phyloP scores from a whole-genome alignment of 1,284 basidiomycete genomes.

The Ustilago trichophora region DNA sequence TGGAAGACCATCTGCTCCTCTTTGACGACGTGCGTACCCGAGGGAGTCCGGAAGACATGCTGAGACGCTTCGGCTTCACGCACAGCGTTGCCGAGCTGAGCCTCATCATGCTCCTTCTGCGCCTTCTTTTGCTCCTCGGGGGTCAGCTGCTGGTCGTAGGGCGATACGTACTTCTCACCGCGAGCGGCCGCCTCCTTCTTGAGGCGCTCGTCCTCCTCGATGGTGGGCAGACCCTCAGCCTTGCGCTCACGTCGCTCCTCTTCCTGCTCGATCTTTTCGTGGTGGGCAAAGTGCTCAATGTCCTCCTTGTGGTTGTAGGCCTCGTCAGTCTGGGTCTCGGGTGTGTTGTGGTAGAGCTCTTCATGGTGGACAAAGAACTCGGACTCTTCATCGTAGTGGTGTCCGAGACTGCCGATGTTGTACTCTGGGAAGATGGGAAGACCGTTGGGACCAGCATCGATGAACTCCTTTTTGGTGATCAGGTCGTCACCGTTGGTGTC shows the following conservation, averaged over 20 bases:
- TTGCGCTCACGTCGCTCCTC: constrained; percentile 85
- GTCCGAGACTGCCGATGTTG: constrained; percentile 76
- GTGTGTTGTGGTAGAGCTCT: constrained; percentile 91
- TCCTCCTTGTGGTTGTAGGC: constrained; percentile 85
- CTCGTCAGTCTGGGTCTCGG: constrained; percentile 95
- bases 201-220: constrained; percentile 60
- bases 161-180: constrained; percentile 58
- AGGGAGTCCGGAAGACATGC: constrained; percentile 64
- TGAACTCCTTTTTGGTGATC: constrained; percentile 82
- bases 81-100: constrained; percentile 55
- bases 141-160: constrained; percentile 60
- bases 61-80: constrained; percentile 56
- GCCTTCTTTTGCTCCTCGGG: constrained; percentile 51
- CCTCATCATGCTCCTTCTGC: constrained; percentile 49
- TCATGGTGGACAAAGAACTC: constrained; percentile 66
- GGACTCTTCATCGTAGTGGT: constrained; percentile 76
- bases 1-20: constrained; percentile 56
- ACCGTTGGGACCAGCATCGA: constrained; percentile 76
- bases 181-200: constrained; percentile 48
- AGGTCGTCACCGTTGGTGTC: constrained; percentile 83
- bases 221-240: constrained; percentile 77
- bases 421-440: constrained; percentile 78
- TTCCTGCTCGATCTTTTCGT: constrained; percentile 83
- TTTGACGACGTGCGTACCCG: constrained; percentile 58
- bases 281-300: constrained; percentile 82